These are phyloP conservation scores for Bruguiera parviflora DNA, from an alignment of 345 rosid genomes.

Conservation along the genomic window DNA sequence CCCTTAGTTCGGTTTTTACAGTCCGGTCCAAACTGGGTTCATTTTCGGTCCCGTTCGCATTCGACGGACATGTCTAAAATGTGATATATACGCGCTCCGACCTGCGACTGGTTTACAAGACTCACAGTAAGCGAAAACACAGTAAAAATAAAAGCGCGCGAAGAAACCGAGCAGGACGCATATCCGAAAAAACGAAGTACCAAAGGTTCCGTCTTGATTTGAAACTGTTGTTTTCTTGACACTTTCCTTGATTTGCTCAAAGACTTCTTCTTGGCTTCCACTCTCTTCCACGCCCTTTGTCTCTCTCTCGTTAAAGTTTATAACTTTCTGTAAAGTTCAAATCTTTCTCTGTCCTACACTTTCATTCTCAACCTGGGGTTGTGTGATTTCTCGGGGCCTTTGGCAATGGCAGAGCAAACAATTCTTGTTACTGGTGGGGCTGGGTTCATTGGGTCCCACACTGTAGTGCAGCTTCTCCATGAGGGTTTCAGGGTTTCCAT, in stretches of 20 bases:
- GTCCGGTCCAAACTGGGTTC: too few species aligned
- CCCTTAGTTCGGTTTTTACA: too few species aligned
- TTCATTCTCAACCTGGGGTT: background rate
- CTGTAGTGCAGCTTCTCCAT: slow-evolving; percentile 76
- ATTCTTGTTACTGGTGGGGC: slow-evolving; percentile 97
- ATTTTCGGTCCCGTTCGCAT: too few species aligned
- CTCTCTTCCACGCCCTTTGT: background rate
- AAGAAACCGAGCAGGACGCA: too few species aligned
- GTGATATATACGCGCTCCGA: too few species aligned
- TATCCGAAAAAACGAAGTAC: too few species aligned
- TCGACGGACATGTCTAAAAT: too few species aligned
- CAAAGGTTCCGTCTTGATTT: too few species aligned
- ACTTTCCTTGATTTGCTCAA: slow-evolving; percentile 37
- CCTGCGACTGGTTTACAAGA: too few species aligned
- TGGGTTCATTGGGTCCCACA: slow-evolving; percentile 93
- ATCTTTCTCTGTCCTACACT: background rate
- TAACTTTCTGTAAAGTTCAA: background rate
- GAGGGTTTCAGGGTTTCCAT: slow-evolving; percentile 74
- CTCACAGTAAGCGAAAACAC: too few species aligned
- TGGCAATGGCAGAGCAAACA: slow-evolving; percentile 29
- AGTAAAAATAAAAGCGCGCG: too few species aligned
- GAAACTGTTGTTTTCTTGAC: background rate
- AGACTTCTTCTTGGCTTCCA: background rate
- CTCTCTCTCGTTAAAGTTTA: background rate
- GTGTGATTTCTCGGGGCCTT: background rate